Conservation (phyloP, 1,139 yeast genomes). For the Candida anutae region DNA sequence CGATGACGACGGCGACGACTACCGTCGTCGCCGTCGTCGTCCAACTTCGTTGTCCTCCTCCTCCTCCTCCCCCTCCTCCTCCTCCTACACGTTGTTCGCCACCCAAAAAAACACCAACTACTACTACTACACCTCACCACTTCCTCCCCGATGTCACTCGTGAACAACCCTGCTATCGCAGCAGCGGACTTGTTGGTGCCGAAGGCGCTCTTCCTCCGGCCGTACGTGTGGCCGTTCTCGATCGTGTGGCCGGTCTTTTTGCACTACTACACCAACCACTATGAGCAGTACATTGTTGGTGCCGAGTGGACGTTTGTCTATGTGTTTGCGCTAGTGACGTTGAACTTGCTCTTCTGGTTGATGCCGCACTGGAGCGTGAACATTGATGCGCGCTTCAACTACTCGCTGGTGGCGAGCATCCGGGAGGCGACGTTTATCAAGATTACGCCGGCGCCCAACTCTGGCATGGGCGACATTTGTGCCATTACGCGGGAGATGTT, state of each 20-base stretch:
- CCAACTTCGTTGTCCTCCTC: no score
- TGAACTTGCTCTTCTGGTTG: slow-evolving; percentile 73
- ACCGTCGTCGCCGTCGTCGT: no score
- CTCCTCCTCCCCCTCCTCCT: slow-evolving; percentile 2
- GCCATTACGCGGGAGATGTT: slow-evolving; percentile 49
- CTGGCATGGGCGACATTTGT: slow-evolving; percentile 80
- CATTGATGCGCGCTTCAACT: slow-evolving; percentile 66
- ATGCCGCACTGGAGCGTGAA: slow-evolving; percentile 94
- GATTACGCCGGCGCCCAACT: slow-evolving; percentile 76
- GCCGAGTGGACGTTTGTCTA: slow-evolving; percentile 85
- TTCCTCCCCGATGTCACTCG: no score
- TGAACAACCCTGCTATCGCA: slow-evolving; percentile 51
- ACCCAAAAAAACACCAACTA: no score
- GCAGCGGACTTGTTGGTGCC: slow-evolving; percentile 70
- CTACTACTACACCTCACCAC: no score
- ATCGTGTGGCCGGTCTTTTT: slow-evolving; percentile 70
- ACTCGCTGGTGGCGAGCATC: slow-evolving; percentile 41
- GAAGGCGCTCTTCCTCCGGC: slow-evolving; percentile 50
- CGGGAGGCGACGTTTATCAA: slow-evolving; percentile 63
- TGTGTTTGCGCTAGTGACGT: slow-evolving; percentile 61
- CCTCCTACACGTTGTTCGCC: background rate
- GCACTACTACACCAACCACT: slow-evolving; percentile 58
- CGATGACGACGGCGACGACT: no score
- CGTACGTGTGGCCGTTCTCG: slow-evolving; percentile 81
- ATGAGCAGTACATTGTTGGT: slow-evolving; percentile 78